phyloP scores from a whole-genome alignment of 139 green algal genomes.

The Mychonastes homosphaera region DNA sequence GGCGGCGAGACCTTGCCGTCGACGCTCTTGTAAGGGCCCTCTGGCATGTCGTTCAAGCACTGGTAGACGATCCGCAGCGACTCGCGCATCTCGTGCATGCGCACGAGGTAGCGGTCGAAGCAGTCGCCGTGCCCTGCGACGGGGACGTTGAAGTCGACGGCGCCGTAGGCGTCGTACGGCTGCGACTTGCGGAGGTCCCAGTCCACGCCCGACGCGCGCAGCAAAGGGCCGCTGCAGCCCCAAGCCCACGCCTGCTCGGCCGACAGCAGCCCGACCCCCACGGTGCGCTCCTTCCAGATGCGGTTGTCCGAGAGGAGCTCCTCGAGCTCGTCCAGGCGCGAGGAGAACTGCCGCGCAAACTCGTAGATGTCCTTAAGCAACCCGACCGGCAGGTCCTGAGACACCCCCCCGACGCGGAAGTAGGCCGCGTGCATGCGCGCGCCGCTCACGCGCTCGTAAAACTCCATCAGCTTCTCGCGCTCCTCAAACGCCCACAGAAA shows the following conservation, averaged over 20 bases:
- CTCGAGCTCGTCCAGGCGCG: slow-evolving; percentile 77
- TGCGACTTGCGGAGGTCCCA: slow-evolving; percentile 77
- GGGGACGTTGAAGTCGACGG: slow-evolving; percentile 72
- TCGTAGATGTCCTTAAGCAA: slow-evolving; percentile 72
- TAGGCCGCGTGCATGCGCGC: slow-evolving; percentile 77
- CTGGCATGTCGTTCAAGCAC: slow-evolving; percentile 71
- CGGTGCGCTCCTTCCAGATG: slow-evolving; percentile 80
- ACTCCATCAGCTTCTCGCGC: slow-evolving; percentile 80
- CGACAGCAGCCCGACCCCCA: slow-evolving; percentile 76
- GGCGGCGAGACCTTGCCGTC: slow-evolving; percentile 59
- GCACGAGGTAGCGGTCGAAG: slow-evolving; percentile 70
- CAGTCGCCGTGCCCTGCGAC: slow-evolving; percentile 65
- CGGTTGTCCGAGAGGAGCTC: slow-evolving; percentile 77
- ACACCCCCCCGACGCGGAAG: slow-evolving; percentile 51
- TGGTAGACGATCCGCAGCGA: slow-evolving; percentile 69
- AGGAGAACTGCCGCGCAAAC: slow-evolving; percentile 68
- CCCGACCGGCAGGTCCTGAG: slow-evolving; percentile 66
- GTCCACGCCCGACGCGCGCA: slow-evolving; percentile 59
- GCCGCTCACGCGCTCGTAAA: slow-evolving; percentile 71
- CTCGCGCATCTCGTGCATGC: slow-evolving; percentile 72
- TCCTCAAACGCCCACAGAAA: slow-evolving; percentile 83
- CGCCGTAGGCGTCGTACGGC: slow-evolving; percentile 77
- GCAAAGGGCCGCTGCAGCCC: slow-evolving; percentile 61
- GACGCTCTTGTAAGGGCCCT: slow-evolving; percentile 56
- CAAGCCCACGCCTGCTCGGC: slow-evolving; percentile 42